Evolutionary conservation across 345 rosid species (phyloP).

Genomic region (Diplotaxis tenuifolia): DNA sequence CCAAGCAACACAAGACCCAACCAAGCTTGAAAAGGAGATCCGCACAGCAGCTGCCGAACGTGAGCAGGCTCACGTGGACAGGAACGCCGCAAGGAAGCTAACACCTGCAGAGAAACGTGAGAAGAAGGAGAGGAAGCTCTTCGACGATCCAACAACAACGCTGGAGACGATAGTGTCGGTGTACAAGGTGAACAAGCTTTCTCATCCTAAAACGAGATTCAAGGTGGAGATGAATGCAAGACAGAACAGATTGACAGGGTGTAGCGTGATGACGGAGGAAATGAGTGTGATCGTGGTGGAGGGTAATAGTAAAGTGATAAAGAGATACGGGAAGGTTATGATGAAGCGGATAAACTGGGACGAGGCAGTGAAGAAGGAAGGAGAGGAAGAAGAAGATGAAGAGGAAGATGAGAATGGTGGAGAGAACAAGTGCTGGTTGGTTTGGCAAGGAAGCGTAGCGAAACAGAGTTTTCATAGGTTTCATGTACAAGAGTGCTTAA

Average conservation of each 20-base stretch:
- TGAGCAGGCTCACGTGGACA: conserved; percentile 91
- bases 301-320: conserved; percentile 84
- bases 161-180: conserved; percentile 76
- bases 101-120: conserved; percentile 90
- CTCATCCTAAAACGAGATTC: conserved; percentile 77
- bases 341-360: conserved; percentile 85
- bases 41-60: conserved; percentile 95
- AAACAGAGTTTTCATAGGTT: conserved; percentile 70
- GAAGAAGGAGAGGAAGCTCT: conserved; percentile 90
- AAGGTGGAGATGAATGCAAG: conserved; percentile 91
- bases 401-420: conserved; percentile 47
- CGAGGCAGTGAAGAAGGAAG: conserved; percentile 63
- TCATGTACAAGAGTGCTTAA: conserved; percentile 69
- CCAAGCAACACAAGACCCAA: conserved; percentile 96
- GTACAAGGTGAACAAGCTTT: conserved; percentile 75
- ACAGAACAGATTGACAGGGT: conserved; percentile 79
- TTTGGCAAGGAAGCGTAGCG: conserved; percentile 89
- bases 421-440: conserved; percentile 71
- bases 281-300: conserved; percentile 79
- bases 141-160: conserved; percentile 61
- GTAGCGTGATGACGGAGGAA: conserved; percentile 68
- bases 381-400: conserved; percentile 19
- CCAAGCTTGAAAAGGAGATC: conserved; percentile 89
- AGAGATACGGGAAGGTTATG: conserved; percentile 89
- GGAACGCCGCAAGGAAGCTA: conserved; percentile 84